A percentile compares a stretch with the other conserved stretches of the same genome.
Evolutionary conservation across 2,329 filamentous ascomycete species (phyloP).

Genomic region (Epichloe bromicola): DNA sequence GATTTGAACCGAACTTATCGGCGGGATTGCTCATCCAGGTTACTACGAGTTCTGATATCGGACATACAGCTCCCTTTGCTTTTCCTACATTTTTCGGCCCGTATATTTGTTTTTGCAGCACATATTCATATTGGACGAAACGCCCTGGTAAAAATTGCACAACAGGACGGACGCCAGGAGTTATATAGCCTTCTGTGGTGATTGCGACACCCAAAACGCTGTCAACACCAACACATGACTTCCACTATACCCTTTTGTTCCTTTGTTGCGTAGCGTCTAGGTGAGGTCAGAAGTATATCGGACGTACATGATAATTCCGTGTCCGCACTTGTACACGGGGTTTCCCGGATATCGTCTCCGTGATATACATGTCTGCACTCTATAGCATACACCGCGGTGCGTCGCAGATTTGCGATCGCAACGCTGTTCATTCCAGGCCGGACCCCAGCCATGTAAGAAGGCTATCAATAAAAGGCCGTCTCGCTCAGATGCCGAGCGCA

Average conservation of each 20-base stretch:
- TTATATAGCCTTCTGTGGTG: not conserved
- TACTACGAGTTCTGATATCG: not conserved
- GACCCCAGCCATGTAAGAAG: too few relatives aligned
- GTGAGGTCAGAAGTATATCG: too few relatives aligned
- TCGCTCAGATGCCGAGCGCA: slow-evolving; percentile 14
- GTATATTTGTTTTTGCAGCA: not conserved
- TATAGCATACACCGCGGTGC: too few relatives aligned
- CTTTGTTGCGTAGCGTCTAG: too few relatives aligned
- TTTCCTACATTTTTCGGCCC: not conserved
- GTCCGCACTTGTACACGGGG: too few relatives aligned
- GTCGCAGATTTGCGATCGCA: too few relatives aligned
- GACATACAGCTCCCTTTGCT: not conserved
- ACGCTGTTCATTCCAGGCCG: too few relatives aligned
- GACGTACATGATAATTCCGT: too few relatives aligned
- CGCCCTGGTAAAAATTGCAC: not conserved
- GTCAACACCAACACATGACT: too few relatives aligned
- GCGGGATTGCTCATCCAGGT: not conserved
- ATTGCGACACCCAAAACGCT: not conserved
- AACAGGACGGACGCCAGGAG: not conserved
- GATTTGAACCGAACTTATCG: not conserved
- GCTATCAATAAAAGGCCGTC: slow-evolving; percentile 11
- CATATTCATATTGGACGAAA: not conserved
- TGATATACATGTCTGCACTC: too few relatives aligned
- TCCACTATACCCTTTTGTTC: too few relatives aligned
- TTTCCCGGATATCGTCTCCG: too few relatives aligned